Evolutionary conservation across 495 filamentous ascomycete genomes (phyloP).

Genomic region (Massariosphaeria phaeospora): DNA sequence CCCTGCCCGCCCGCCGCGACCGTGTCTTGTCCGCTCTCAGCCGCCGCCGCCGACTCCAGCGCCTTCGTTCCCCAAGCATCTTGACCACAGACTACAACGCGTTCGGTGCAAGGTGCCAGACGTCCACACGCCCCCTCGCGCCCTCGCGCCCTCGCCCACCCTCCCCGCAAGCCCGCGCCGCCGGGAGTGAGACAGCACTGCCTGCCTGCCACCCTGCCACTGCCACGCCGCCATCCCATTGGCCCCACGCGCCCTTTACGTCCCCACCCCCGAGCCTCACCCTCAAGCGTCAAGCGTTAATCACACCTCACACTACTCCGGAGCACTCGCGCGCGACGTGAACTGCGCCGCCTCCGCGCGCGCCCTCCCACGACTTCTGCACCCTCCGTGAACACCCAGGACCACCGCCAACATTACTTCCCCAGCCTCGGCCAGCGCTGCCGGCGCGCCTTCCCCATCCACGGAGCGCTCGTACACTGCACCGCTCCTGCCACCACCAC

Average conservation of each 20-base stretch:
- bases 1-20: not conserved
- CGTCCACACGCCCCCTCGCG: no score
- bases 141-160: no score
- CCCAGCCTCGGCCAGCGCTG: slow-evolving; percentile 4
- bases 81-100: no score
- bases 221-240: slow-evolving; percentile 9
- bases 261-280: not conserved
- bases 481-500: slow-evolving; percentile 8
- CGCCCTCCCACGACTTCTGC: not conserved
- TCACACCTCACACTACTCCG: not conserved
- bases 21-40: no score
- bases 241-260: not conserved
- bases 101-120: no score
- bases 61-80: no score
- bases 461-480: slow-evolving; percentile 13
- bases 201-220: not conserved
- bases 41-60: no score
- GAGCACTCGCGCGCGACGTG: not conserved
- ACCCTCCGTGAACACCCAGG: not conserved
- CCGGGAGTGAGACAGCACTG: no score
- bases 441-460: slow-evolving; percentile 16
- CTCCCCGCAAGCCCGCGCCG: no score
- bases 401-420: slow-evolving; percentile 30
- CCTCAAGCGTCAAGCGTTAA: not conserved
- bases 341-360: not conserved